Percentiles rank a stretch among this genome's conserved stretches.
These are phyloP conservation scores for Aspergillus steynii DNA, from an alignment of 495 filamentous ascomycete species.

Conservation along the genomic window DNA sequence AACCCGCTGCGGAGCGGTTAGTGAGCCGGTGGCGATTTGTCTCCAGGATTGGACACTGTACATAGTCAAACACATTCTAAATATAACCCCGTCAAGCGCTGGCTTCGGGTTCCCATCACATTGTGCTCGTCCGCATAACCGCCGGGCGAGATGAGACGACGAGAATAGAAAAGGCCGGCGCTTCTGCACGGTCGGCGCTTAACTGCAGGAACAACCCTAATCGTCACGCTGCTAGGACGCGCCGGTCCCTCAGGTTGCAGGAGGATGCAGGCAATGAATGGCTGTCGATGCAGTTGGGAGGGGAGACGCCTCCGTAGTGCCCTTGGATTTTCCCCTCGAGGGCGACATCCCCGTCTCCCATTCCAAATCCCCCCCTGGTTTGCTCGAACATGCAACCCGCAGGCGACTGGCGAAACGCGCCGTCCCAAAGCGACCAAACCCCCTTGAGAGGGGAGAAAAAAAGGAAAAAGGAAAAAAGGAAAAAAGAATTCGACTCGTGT, in stretches of 20 bases:
- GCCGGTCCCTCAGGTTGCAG: background rate
- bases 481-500: slow-evolving; percentile 9
- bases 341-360: background rate
- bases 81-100: background rate
- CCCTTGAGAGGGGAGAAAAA: background rate
- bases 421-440: slow-evolving; percentile 5
- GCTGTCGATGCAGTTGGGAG: background rate
- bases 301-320: no score
- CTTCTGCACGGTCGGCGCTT: slow-evolving; percentile 6
- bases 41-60: background rate
- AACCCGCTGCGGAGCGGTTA: slow-evolving; percentile 2
- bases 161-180: background rate
- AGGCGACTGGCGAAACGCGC: slow-evolving; percentile 9
- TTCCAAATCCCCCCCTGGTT: background rate
- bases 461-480: background rate
- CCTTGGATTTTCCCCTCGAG: background rate
- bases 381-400: background rate
- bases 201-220: slow-evolving; percentile 7
- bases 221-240: no score
- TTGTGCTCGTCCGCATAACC: background rate
- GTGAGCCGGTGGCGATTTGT: no score
- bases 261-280: background rate
- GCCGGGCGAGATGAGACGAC: background rate
- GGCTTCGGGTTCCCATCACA: background rate
- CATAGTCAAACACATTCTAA: background rate